phyloP scores from a whole-genome alignment of 768 basidiomycete genomes.

The Termitomyces titanicus region DNA sequence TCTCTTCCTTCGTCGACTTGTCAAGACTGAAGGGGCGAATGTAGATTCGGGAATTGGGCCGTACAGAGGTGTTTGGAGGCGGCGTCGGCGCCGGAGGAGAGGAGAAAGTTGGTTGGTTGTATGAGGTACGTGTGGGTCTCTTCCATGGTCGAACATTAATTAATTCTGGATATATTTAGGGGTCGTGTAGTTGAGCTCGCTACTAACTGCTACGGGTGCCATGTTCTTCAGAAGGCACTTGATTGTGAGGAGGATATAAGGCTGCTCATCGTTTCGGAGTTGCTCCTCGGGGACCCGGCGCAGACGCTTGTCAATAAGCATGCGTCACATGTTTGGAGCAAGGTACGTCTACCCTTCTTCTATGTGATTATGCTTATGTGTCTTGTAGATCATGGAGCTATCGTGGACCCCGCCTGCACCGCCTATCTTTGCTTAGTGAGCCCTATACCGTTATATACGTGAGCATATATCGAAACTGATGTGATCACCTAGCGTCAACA shows the following conservation, averaged over 20 bases:
- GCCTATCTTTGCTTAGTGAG: slow-evolving; percentile 84
- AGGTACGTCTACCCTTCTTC: slow-evolving; percentile 38
- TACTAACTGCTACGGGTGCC: slow-evolving; percentile 86
- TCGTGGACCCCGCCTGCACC: slow-evolving; percentile 86
- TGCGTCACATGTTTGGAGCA: slow-evolving; percentile 91
- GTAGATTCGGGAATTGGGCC: slow-evolving; percentile 90
- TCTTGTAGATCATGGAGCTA: slow-evolving; percentile 77
- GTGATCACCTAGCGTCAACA: slow-evolving; percentile 63
- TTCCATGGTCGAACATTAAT: not conserved
- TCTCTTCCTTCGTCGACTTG: not conserved
- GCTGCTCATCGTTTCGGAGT: slow-evolving; percentile 78
- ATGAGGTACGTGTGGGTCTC: slow-evolving; percentile 57
- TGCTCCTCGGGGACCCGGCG: slow-evolving; percentile 80
- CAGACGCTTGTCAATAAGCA: slow-evolving; percentile 88
- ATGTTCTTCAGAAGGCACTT: slow-evolving; percentile 85
- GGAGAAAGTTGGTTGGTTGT: slow-evolving; percentile 78
- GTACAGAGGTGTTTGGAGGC: slow-evolving; percentile 86
- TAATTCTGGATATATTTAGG: slow-evolving; percentile 28
- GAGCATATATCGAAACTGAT: not conserved
- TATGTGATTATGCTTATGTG: not conserved
- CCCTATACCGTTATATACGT: slow-evolving; percentile 5
- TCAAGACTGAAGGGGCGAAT: slow-evolving; percentile 1
- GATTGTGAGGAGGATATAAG: slow-evolving; percentile 89
- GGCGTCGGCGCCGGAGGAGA: slow-evolving; percentile 68
- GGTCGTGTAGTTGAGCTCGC: slow-evolving; percentile 84